These are phyloP conservation scores for Thyridium curvatum DNA, from an alignment of 2,329 filamentous ascomycete genomes.

Conservation along the genomic window DNA sequence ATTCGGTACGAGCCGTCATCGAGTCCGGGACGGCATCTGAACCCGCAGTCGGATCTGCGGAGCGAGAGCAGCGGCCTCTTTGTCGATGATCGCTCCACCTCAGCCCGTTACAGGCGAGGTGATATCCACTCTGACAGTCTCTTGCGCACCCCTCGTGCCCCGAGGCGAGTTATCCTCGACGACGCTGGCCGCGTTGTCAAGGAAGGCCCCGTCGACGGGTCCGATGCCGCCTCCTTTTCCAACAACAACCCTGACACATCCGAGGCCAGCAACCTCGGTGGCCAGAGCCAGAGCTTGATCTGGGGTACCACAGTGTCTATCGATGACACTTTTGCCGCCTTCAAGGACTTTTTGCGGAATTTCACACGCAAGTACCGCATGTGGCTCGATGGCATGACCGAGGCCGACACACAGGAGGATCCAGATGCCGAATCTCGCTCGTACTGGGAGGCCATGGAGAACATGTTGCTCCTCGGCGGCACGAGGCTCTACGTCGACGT, in stretches of 20 bases:
- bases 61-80: constrained; percentile 87
- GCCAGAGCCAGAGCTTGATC: constrained; percentile 74
- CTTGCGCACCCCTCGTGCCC: constrained; percentile 43
- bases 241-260: constrained; percentile 77
- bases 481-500: constrained; percentile 83
- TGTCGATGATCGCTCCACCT: constrained; percentile 56
- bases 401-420: constrained; percentile 63
- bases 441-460: constrained; percentile 79
- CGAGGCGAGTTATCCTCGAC: constrained; percentile 53
- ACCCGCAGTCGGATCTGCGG: constrained; percentile 61
- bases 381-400: constrained; percentile 78
- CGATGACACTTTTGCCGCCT: constrained; percentile 76
- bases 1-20: constrained; percentile 89
- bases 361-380: constrained; percentile 92
- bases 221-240: constrained; percentile 54
- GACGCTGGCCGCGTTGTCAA: constrained; percentile 51
- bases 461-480: constrained; percentile 83
- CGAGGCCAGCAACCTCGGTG: constrained; percentile 82
- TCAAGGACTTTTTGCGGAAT: constrained; percentile 89
- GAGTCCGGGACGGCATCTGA: constrained; percentile 62
- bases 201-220: constrained; percentile 43
- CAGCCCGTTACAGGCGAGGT: constrained; percentile 61
- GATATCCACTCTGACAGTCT: constrained; percentile 82
- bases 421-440: constrained; percentile 73
- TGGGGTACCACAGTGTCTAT: constrained; percentile 98